These are phyloP conservation scores for Raffaelea ambrosiae DNA, from an alignment of 2,329 filamentous ascomycete genomes.

Conservation along the genomic window DNA sequence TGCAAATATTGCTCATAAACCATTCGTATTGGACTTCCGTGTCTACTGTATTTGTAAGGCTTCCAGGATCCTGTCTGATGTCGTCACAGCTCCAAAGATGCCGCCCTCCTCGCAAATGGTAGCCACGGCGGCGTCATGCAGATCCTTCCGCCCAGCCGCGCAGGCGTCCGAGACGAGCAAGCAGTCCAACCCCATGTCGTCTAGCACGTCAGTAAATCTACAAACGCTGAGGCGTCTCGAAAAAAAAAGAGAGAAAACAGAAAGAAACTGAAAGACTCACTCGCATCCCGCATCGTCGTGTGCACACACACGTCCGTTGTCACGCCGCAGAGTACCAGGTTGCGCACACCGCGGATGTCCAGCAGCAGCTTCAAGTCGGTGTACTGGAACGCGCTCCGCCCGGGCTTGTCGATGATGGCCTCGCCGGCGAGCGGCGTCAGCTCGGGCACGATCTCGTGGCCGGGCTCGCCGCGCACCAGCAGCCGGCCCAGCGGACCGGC, in stretches of 20 bases:
- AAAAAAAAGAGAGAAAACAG: neutral
- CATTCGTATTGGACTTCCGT: no score
- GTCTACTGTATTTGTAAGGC: neutral
- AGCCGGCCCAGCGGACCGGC: slow-evolving; percentile 7
- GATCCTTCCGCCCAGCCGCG: slow-evolving; percentile 2
- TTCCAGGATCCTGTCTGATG: neutral
- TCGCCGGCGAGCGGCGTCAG: slow-evolving; percentile 2
- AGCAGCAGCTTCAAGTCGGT: slow-evolving; percentile 9
- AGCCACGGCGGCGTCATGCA: slow-evolving; percentile 6
- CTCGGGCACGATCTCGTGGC: slow-evolving; percentile 8
- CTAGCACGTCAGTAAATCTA: neutral
- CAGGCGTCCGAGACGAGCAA: slow-evolving; percentile 7
- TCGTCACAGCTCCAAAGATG: slow-evolving; percentile 10
- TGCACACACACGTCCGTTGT: slow-evolving; percentile 9
- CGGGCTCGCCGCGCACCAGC: slow-evolving; percentile 8
- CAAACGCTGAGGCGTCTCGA: no score
- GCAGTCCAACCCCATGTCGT: slow-evolving; percentile 10
- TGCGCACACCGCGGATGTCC: slow-evolving; percentile 4
- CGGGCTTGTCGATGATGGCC: slow-evolving; percentile 9
- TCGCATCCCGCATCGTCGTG: slow-evolving; percentile 7
- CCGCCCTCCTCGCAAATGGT: slow-evolving; percentile 9
- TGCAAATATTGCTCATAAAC: no score
- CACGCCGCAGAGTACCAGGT: slow-evolving; percentile 8
- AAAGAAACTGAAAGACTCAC: neutral
- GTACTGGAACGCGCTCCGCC: slow-evolving; percentile 6